Percentiles rank a stretch among this genome's conserved stretches.
Evolutionary conservation across 176 grass and related monocot species (phyloP).

Genomic region (Oryza brachyantha): DNA sequence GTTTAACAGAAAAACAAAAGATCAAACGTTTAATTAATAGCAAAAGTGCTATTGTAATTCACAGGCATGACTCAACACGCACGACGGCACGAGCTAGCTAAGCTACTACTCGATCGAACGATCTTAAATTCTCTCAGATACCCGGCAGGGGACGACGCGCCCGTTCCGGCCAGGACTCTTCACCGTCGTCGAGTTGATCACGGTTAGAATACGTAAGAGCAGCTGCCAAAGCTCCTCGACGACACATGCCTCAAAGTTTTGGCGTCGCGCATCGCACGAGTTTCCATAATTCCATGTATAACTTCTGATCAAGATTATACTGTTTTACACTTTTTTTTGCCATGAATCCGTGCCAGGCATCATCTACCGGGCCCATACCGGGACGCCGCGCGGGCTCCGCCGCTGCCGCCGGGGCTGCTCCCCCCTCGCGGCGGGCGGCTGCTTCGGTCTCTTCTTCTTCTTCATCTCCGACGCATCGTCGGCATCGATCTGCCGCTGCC

Average conservation of each 20-base stretch:
- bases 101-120: too few relatives aligned
- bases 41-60: too few relatives aligned
- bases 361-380: conserved; percentile 52
- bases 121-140: too few relatives aligned
- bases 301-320: neutral
- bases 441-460: conserved; percentile 25
- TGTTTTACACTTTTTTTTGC: too few relatives aligned
- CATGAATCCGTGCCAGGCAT: neutral
- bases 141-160: neutral
- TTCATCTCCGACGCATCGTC: conserved; percentile 63
- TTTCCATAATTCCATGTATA: neutral
- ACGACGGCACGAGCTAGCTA: too few relatives aligned
- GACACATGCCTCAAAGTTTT: too few relatives aligned
- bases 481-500: conserved; percentile 56
- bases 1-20: too few relatives aligned
- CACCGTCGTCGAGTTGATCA: neutral
- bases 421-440: neutral
- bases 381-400: conserved; percentile 45
- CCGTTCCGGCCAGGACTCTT: neutral
- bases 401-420: conserved; percentile 24
- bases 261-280: too few relatives aligned
- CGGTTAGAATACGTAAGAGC: too few relatives aligned
- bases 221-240: too few relatives aligned
- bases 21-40: too few relatives aligned
- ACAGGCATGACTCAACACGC: too few relatives aligned